Percentiles rank a stretch among this genome's conserved stretches.
Conservation (phyloP, 768 basidiomycete genomes). For the Lentinus brumalis region DNA sequence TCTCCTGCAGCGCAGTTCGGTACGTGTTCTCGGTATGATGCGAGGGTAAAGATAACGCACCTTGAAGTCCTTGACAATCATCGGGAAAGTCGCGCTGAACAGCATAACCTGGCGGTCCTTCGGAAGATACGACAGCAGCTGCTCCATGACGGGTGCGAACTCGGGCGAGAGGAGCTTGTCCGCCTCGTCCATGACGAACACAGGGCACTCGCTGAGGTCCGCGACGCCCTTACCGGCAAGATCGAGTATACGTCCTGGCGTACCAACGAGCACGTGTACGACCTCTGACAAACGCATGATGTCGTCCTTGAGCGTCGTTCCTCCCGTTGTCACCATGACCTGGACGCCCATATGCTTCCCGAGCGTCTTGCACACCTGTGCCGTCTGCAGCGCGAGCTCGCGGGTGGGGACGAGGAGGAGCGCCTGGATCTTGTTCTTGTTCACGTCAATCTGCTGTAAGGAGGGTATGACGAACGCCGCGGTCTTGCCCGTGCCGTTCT, state of each 20-base stretch:
- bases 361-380: slow-evolving; percentile 97
- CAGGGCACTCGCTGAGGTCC: slow-evolving; percentile 90
- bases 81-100: slow-evolving; percentile 98
- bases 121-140: slow-evolving; percentile 84
- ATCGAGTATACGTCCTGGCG: slow-evolving; percentile 95
- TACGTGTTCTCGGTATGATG: not conserved
- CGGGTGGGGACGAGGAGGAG: slow-evolving; percentile 97
- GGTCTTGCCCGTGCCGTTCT: slow-evolving; percentile 98
- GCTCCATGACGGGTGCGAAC: slow-evolving; percentile 98
- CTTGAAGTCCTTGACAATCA: slow-evolving; percentile 99
- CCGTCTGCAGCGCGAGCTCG: slow-evolving; percentile 95
- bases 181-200: slow-evolving; percentile 99
- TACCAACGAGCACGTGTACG: slow-evolving; percentile 97
- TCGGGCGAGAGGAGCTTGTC: slow-evolving; percentile 97
- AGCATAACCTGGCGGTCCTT: slow-evolving; percentile 94
- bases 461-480: slow-evolving; percentile 99
- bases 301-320: slow-evolving; percentile 97
- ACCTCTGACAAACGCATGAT: slow-evolving; percentile 87
- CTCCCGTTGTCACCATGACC: slow-evolving; percentile 99
- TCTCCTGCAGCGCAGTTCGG: slow-evolving; percentile 58
- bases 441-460: slow-evolving; percentile 87
- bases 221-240: slow-evolving; percentile 91
- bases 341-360: slow-evolving; percentile 95
- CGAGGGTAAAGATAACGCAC: slow-evolving; percentile 40
- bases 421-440: slow-evolving; percentile 88